Evolutionary conservation across 352 stramenopile species (phyloP).

Genomic region (Phytophthora citricola): DNA sequence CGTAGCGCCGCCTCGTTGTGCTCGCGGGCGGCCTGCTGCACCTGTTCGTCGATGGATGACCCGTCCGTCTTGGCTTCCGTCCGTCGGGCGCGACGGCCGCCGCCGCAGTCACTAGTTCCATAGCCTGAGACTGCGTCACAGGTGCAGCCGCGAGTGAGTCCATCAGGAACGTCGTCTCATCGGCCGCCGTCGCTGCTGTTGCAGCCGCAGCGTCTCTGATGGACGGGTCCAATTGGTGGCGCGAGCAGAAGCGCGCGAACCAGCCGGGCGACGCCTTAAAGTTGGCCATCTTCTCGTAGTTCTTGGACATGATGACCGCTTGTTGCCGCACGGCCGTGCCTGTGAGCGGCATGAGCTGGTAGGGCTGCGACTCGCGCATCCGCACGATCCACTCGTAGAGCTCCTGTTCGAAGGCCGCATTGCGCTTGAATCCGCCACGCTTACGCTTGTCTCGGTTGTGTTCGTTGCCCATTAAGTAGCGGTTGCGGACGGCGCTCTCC

Average conservation of each 20-base stretch:
- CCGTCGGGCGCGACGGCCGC: constrained; percentile 7
- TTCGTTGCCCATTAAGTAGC: constrained; percentile 85
- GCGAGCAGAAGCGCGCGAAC: constrained; percentile 90
- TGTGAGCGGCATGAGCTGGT: constrained; percentile 86
- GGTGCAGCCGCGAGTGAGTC: constrained; percentile 29
- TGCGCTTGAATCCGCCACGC: constrained; percentile 82
- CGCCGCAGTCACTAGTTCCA: constrained; percentile 23
- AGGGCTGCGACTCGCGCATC: constrained; percentile 83
- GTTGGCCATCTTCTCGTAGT: constrained; percentile 83
- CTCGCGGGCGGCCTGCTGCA: constrained; percentile 43
- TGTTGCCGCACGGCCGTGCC: constrained; percentile 86
- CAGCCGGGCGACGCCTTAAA: constrained; percentile 89
- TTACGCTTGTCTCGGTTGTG: constrained; percentile 90
- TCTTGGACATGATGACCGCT: constrained; percentile 84
- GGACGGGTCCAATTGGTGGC: constrained; percentile 78
- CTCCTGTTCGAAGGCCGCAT: constrained; percentile 86
- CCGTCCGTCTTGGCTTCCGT: constrained; percentile 42
- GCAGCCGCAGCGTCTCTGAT: constrained; percentile 28
- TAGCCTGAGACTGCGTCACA: constrained; percentile 21
- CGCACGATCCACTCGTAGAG: constrained; percentile 88
- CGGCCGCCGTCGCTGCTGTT: constrained; percentile 7
- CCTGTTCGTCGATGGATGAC: constrained; percentile 55
- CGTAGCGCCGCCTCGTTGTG: constrained; percentile 48
- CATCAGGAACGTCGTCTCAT: constrained; percentile 43
- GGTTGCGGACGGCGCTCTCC: constrained; percentile 84